These are phyloP conservation scores for Boletus reticuloceps DNA, from an alignment of 768 basidiomycete species.

Conservation along the genomic window DNA sequence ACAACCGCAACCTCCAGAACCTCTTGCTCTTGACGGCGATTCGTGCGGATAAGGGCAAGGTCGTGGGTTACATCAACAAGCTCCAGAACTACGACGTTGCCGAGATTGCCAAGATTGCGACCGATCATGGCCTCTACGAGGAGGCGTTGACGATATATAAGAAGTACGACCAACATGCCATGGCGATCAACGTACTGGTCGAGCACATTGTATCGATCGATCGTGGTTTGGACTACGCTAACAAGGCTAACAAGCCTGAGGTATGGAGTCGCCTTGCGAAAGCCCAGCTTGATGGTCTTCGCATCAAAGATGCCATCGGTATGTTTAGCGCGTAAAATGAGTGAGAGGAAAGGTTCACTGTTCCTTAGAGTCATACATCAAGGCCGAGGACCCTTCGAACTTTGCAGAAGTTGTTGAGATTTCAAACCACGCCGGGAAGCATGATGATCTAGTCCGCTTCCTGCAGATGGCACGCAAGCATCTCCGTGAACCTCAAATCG, in stretches of 20 bases:
- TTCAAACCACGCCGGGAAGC: conserved; percentile 86
- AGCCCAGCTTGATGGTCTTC: conserved; percentile 95
- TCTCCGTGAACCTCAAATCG: conserved; percentile 95
- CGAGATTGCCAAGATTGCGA: conserved; percentile 96
- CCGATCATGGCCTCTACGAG: conserved; percentile 92
- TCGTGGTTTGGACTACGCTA: conserved; percentile 92
- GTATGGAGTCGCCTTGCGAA: conserved; percentile 99
- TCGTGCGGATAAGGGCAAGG: conserved; percentile 97
- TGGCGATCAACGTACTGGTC: conserved; percentile 96
- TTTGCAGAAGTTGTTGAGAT: conserved; percentile 96
- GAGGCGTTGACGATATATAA: conserved; percentile 97
- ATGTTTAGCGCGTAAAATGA: conserved; percentile 20
- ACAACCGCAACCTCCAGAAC: conserved; percentile 96
- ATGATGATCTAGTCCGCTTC: conserved; percentile 92
- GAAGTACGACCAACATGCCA: conserved; percentile 93
- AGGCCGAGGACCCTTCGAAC: conserved; percentile 93
- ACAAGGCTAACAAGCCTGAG: conserved; percentile 93
- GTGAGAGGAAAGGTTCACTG: not conserved
- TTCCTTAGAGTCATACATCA: conserved; percentile 87
- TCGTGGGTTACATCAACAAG: conserved; percentile 97
- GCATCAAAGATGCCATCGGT: conserved; percentile 98
- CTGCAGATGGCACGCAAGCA: conserved; percentile 98
- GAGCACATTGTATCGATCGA: conserved; percentile 98
- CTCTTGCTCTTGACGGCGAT: conserved; percentile 93
- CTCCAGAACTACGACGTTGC: conserved; percentile 91